Evolutionary conservation across 306 rosid genomes (phyloP), one percentile per base, ranked within the genome.

Genomic region (Lathyrus oleraceus): DNA sequence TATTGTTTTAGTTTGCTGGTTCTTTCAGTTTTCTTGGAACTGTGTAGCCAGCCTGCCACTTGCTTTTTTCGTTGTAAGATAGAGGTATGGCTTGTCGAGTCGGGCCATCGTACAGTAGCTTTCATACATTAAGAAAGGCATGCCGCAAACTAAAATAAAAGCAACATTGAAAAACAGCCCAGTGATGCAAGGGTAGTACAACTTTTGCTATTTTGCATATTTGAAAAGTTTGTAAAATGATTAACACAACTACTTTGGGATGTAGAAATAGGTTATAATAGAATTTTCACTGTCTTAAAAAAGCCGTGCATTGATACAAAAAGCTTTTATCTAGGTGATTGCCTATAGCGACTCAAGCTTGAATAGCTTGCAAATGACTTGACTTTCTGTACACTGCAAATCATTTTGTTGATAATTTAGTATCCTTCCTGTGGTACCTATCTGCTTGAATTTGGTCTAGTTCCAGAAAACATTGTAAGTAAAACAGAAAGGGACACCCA

Each of bases 401-500:
- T 28, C 42, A 11, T 56, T 56, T 57, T 66, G 67, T 44, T 63
- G 65, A 20, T 58, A 21, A 17, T 16, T 15, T 32, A 57, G 27
- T 65, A 40, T 61, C 30, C 32, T 60, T 49, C 20, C 36, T 54
- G 32, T 10, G 48, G 43, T 69, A 30, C 38, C 19, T 61, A 69
- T 72, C 57, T 60, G 23, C 63, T 62, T 68, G 73, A 62, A 77
- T 77, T 32, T 68, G 19, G 68, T 61, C 57, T 35, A n/a, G 53
- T 61, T 59, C 35, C 48, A 48, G 66, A 40, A 80, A 80, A 58
- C 39, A 30, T 12, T 52, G 47, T 14, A 73, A 67, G 39, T 30
- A 19, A 10, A 32, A 59, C 30, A 14, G 52, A 23, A 40, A 71
- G 20, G 20, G 49, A 9, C 15, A 58, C 61, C 57, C 64, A 19